Evolutionary conservation across 495 filamentous ascomycete genomes (phyloP), one percentile per base, ranked within the genome.

Genomic region (Aspergillus baeticus): DNA sequence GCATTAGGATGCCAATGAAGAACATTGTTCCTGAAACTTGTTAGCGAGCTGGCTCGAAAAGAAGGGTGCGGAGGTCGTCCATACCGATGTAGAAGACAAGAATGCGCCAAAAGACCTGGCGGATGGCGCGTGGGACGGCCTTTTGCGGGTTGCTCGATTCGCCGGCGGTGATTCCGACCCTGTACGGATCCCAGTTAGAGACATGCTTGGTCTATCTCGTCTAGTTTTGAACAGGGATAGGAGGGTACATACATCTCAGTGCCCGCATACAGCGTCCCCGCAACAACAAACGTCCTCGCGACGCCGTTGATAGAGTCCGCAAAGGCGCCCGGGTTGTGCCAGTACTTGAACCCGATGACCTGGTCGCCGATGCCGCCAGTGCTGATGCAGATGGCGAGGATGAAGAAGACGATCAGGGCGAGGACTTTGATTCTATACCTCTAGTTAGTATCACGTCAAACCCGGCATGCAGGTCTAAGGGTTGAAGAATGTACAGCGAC

Each of bases 61-160:
- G 14, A 6, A 44, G 17, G 14, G 15, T 0, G 1, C n/a, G 10
- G 29, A 10, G 17, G 26, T 17, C n/a, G 13, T 15, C 75, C 55
- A 74, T 78, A 53, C 89, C 79, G 68, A 88, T 81, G 70, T 86
- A 87, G 63, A 88, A 85, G 60, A 89, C 78, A 57, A 88, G 63
- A 64, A 88, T 89, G 45, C 86, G 84, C 71, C 83, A 79, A 65
- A 89, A 88, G 20, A 85, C 84, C 61, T 88, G 86, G 49, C 78
- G 82, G 60, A 89, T 87, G 5, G 86, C 86, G 0, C 78, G 72
- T 1, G 86, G 86, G 0, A 89, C 81, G 14, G 83, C 84, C 37
- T 75, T 76, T 42, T 83, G 64, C 0, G 86, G 86, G 63, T 89
- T 87, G 55, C 79, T 80, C n/a, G 85, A 84, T 65, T 89, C 86